Evolutionary conservation across 1,284 basidiomycete species (phyloP), one percentile per base, ranked within the genome.

Genomic region (Leucoagaricus sp.): DNA sequence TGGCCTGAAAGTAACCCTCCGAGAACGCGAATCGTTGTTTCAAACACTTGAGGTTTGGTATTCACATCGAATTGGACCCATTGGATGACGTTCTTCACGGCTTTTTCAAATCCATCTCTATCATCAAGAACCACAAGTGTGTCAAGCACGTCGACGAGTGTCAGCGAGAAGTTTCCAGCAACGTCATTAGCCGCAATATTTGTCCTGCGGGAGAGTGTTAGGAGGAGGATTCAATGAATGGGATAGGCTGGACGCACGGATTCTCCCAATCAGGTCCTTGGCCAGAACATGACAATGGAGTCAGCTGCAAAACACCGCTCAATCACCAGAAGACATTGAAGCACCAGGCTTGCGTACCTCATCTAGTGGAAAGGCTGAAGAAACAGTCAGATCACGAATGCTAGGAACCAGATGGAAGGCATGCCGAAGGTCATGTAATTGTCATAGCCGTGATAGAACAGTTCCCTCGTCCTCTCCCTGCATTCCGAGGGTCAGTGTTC

Each of bases 1-100:
- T 94, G 94, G 7, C 85, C 94, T 4, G 93, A 94, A 12, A 98
- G 72, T 44, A 98, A 79, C 2, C 93, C 93, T 4, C 96, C 95
- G 3, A 98, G 76, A 2, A 93, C 91, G 31, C 93, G 85, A 59
- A 96, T 96, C 1, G 91, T 96, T 15, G 90, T 91, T 74, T 95
- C 93, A 66, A 95, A 95, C 3, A 94, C 87, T 78, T 98, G 95
- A 34, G 93, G 93, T 73, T 86, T 91, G 29, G 92, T 92, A 70
- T 95, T 88, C 59, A 94, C 89, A 65, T 95, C 87, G 66, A 94
- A 95, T 2, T 85, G 87, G 44, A 95, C 91, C 77, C 81, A 85
- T 54, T 86, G 70, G 57, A 94, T 89, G 52, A 89, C 80, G 61
- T 90, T 83, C 55, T 80, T 82, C 53, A 94, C 87, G 6, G 89